Evolutionary conservation across 169 alveolate species (phyloP).

Genomic region (Plasmodium adleri): DNA sequence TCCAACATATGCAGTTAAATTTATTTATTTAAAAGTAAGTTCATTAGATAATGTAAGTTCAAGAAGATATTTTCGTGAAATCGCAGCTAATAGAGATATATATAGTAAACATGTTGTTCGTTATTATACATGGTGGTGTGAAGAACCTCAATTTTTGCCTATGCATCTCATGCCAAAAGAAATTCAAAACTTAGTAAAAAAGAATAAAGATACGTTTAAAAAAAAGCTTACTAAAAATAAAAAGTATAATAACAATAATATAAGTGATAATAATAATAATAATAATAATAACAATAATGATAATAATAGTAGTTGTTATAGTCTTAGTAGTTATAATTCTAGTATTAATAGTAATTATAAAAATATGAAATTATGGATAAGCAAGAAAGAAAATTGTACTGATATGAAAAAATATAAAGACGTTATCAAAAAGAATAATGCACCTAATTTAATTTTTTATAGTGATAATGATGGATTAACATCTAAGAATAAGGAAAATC

Average conservation of each 20-base stretch:
- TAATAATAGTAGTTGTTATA: background rate
- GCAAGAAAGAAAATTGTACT: constrained; percentile 40
- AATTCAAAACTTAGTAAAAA: constrained; percentile 83
- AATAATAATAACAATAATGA: no score
- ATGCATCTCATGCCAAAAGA: constrained; percentile 83
- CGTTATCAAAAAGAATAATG: constrained; percentile 72
- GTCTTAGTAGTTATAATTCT: background rate
- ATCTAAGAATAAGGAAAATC: constrained; percentile 7
- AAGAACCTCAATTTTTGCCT: constrained; percentile 92
- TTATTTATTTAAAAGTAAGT: constrained; percentile 86
- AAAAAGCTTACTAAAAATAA: constrained; percentile 27
- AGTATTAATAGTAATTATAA: constrained; percentile 15
- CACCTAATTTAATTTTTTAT: constrained; percentile 30
- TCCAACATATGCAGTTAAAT: constrained; percentile 90
- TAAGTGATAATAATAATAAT: background rate
- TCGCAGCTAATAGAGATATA: constrained; percentile 91
- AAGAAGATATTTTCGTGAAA: constrained; percentile 90
- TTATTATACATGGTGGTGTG: constrained; percentile 95
- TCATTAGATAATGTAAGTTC: constrained; percentile 88
- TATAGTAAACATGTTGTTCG: constrained; percentile 92
- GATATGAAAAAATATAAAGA: constrained; percentile 57
- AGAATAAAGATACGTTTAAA: constrained; percentile 79
- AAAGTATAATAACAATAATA: constrained; percentile 18
- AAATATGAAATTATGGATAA: constrained; percentile 49
- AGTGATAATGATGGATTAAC: constrained; percentile 58